Evolutionary conservation across 2,329 filamentous ascomycete genomes (phyloP), one percentile per base, ranked within the genome.

Genomic region (Myrmaecium sp.): DNA sequence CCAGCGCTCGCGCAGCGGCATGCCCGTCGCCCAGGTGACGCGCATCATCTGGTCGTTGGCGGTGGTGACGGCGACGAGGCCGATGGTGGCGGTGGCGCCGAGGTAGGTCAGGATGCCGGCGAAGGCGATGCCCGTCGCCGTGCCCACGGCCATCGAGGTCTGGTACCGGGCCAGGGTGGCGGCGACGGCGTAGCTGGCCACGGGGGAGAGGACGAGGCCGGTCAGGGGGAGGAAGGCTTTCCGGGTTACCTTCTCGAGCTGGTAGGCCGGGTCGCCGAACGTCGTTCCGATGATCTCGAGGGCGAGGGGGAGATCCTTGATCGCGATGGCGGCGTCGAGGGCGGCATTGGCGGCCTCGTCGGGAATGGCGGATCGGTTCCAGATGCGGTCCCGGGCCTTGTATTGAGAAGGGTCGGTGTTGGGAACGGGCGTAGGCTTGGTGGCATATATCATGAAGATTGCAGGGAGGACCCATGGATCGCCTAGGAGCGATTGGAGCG

Each of bases 21-120:
- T 75, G 7, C 89, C 89, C 0, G 71, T 70, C 6, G 76, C 64
- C 89, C 89, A 98, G 2, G 81, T 84, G 4, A 95, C 82, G 12
- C 89, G 71, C 42, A 77, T 74, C 80, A 94, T 93, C 52, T 95
- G 83, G 49, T 95, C 84, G 52, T 94, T 94, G 33, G 75, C 65
- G 17, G 86, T 94, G 14, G 81, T 74, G 32, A 91, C 60, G 6
- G 86, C 82, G 19, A 95, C 70, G 21, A 89, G 57, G 3, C 86
- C 89, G 28, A 95, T 68, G 6, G 75, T 81, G 4, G 70, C 74
- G 4, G 83, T 83, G 35, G 82, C 80, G 12, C 71, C 66, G 21
- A 91, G 63, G 49, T 95, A 98, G 5, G 82, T 78, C 33, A 86
- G 57, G 26, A 89, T 77, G 8, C 80, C 84, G 0, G 68, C 69